Percentiles rank a stretch among this genome's conserved stretches.
phyloP scores from a whole-genome alignment of 2,329 filamentous ascomycete species.

The Rhynchosporium agropyri region DNA sequence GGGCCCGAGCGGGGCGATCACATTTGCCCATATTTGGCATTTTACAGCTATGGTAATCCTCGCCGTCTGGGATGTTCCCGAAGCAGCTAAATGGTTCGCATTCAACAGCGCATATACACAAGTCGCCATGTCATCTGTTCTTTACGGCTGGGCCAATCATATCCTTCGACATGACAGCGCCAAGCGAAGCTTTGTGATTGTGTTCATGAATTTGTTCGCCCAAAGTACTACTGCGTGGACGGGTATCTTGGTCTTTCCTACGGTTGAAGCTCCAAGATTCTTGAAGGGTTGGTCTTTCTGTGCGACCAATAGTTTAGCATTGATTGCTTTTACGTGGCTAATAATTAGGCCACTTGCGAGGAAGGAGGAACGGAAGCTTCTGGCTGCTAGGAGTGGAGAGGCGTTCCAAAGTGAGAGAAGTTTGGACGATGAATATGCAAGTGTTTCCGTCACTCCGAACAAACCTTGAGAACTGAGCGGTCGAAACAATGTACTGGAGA shows the following conservation, averaged over 20 bases:
- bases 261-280: slow-evolving; percentile 48
- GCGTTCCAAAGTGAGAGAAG: slow-evolving; percentile 6
- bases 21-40: slow-evolving; percentile 53
- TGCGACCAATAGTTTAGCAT: slow-evolving; percentile 40
- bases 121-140: slow-evolving; percentile 50
- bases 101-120: slow-evolving; percentile 50
- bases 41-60: slow-evolving; percentile 56
- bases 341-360: slow-evolving; percentile 28
- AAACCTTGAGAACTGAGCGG: neutral
- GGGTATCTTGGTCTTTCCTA: slow-evolving; percentile 50
- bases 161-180: slow-evolving; percentile 45
- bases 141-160: slow-evolving; percentile 53
- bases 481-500: no score
- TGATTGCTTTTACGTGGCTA: slow-evolving; percentile 37
- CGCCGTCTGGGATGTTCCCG: slow-evolving; percentile 58
- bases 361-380: slow-evolving; percentile 24
- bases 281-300: slow-evolving; percentile 45
- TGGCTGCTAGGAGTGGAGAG: slow-evolving; percentile 10
- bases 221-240: slow-evolving; percentile 54
- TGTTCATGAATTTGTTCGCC: slow-evolving; percentile 48
- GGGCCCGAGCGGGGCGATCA: slow-evolving; percentile 58
- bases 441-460: slow-evolving; percentile 3
- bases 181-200: slow-evolving; percentile 48
- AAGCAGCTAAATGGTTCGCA: slow-evolving; percentile 56
- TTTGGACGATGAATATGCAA: slow-evolving; percentile 1